phyloP scores from a whole-genome alignment of 169 alveolate species.

The Plasmodium vinckei region DNA sequence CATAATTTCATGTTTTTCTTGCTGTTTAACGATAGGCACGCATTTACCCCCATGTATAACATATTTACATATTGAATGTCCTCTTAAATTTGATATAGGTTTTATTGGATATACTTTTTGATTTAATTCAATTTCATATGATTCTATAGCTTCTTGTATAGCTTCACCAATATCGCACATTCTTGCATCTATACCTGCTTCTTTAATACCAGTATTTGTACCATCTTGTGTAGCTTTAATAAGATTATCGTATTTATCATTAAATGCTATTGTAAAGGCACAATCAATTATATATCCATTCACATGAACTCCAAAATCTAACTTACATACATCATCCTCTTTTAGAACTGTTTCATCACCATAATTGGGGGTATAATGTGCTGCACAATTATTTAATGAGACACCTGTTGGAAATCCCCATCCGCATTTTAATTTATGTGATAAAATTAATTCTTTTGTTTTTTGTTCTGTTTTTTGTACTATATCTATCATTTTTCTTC shows the following conservation, averaged over 20 bases:
- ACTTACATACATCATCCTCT: constrained; percentile 94
- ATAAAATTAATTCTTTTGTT: constrained; percentile 94
- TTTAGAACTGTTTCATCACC: constrained; percentile 90
- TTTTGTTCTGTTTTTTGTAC: constrained; percentile 96
- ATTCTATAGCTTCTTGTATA: constrained; percentile 98
- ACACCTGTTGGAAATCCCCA: constrained; percentile 99
- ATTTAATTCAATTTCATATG: constrained; percentile 96
- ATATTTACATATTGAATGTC: constrained; percentile 98
- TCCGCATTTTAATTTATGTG: constrained; percentile 97
- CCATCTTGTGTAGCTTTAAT: constrained; percentile 98
- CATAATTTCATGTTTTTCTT: constrained; percentile 93
- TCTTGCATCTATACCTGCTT: constrained; percentile 99
- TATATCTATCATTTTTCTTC: constrained; percentile 93
- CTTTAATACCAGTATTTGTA: constrained; percentile 97
- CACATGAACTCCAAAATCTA: constrained; percentile 99
- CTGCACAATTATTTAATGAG: constrained; percentile 98
- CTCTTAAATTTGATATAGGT: constrained; percentile 97
- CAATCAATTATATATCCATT: constrained; percentile 99
- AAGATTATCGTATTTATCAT: constrained; percentile 88
- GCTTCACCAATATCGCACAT: constrained; percentile 97
- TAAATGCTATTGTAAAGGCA: constrained; percentile 99
- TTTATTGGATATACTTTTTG: constrained; percentile 95
- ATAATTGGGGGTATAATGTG: constrained; percentile 99
- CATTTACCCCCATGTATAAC: constrained; percentile 99
- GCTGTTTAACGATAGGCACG: constrained; percentile 98